Conservation (phyloP, 805 yeast genomes). For the Lipomyces kockii region DNA sequence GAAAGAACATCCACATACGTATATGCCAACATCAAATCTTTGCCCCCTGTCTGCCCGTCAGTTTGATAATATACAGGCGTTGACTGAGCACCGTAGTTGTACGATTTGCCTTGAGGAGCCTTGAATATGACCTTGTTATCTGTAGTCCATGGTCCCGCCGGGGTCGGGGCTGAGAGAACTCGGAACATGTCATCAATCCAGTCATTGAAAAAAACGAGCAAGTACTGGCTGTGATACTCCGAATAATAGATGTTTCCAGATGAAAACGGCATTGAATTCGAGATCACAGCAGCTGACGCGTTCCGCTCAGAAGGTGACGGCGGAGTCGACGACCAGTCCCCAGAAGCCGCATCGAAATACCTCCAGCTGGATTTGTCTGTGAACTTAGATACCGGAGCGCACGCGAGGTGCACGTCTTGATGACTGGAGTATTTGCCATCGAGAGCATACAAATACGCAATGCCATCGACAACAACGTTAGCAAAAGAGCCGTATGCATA, state of each 20-base stretch:
- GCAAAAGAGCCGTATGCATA: conserved; percentile 25
- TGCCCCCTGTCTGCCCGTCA: conserved; percentile 12
- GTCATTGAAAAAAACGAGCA: conserved; percentile 24
- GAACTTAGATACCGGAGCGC: conserved; percentile 6
- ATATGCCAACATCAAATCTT: conserved; percentile 13
- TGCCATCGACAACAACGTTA: conserved; percentile 19
- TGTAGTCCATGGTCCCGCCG: conserved; percentile 24
- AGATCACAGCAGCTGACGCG: conserved; percentile 20
- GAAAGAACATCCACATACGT: conserved; percentile 15
- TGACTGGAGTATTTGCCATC: conserved; percentile 5
- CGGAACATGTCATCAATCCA: conserved; percentile 18
- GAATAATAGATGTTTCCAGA: conserved; percentile 20
- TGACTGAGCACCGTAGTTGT: conserved; percentile 20
- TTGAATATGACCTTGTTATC: conserved; percentile 5
- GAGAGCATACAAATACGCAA: conserved; percentile 22
- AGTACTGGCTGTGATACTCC: conserved; percentile 18
- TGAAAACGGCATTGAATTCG: conserved; percentile 5
- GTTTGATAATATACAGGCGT: conserved; percentile 7
- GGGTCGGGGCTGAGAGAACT: conserved; percentile 20
- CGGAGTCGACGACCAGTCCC: conserved; percentile 6
- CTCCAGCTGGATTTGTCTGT: conserved; percentile 10
- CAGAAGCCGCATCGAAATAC: conserved; percentile 14
- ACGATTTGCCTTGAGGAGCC: conserved; percentile 7
- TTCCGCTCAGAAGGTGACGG: conserved; percentile 15
- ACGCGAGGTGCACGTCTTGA: conserved; percentile 23